Conservation (phyloP, 1,284 basidiomycete species). For the Mycena sp. region DNA sequence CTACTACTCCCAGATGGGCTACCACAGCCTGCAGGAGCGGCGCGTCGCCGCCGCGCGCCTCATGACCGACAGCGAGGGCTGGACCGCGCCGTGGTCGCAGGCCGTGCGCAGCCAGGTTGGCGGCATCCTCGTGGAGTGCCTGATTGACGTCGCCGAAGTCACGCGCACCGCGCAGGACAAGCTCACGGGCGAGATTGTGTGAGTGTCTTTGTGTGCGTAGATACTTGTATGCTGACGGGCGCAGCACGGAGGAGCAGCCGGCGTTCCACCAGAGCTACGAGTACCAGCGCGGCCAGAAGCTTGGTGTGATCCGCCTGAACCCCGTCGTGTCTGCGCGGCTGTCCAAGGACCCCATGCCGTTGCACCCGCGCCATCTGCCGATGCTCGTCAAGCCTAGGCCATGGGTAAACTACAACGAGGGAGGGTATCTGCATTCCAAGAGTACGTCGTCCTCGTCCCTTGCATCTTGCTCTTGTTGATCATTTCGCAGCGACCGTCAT, state of each 20-base stretch:
- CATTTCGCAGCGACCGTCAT: constrained; percentile 70
- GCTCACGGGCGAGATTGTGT: constrained; percentile 66
- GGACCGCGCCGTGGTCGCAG: constrained; percentile 89
- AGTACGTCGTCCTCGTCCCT: constrained; percentile 53
- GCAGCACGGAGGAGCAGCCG: constrained; percentile 84
- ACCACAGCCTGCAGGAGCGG: constrained; percentile 64
- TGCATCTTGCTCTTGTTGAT: constrained; percentile 4
- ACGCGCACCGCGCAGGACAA: constrained; percentile 67
- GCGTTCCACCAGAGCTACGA: constrained; percentile 96
- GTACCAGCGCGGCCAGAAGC: constrained; percentile 90
- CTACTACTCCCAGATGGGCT: constrained; percentile 68
- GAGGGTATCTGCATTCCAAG: constrained; percentile 86
- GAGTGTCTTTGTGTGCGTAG: constrained; percentile 40
- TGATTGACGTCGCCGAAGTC: constrained; percentile 90
- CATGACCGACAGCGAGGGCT: constrained; percentile 68
- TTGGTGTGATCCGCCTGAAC: constrained; percentile 93
- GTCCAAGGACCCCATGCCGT: constrained; percentile 81
- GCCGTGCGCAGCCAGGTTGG: constrained; percentile 82
- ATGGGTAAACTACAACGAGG: constrained; percentile 84
- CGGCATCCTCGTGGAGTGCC: constrained; percentile 82
- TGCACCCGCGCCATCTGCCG: constrained; percentile 94
- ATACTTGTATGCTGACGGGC: constrained; percentile 4
- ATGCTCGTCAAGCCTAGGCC: constrained; percentile 95
- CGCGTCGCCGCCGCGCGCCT: constrained; percentile 72
- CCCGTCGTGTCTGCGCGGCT: constrained; percentile 82